Percentiles rank a stretch among this genome's conserved stretches.
Conservation (phyloP, 352 stramenopile species). For the Thalassiosira ordinaria region DNA sequence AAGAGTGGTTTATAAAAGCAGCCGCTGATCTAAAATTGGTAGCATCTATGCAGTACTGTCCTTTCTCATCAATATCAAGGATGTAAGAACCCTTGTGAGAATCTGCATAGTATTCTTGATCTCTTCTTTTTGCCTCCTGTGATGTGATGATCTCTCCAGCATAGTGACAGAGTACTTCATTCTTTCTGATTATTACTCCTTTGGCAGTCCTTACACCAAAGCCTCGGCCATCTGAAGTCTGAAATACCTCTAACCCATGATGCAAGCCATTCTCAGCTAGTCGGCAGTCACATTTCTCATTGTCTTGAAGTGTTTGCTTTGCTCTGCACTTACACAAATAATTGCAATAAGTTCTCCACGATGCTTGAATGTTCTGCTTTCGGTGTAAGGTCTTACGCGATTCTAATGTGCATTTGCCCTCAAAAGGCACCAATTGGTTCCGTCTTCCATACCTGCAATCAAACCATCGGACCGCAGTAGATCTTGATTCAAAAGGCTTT, state of each 20-base stretch:
- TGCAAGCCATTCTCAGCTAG: constrained; percentile 4
- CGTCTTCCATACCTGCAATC: constrained; percentile 6
- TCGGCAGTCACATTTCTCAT: neutral
- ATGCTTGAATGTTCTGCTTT: constrained; percentile 2
- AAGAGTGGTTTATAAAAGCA: constrained; percentile 21
- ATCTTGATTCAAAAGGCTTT: constrained; percentile 16
- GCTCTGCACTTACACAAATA: neutral
- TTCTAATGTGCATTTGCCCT: constrained; percentile 8
- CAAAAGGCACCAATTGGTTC: neutral
- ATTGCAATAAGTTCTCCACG: constrained; percentile 6
- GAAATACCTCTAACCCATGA: constrained; percentile 6
- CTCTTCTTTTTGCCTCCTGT: constrained; percentile 12
- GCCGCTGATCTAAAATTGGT: constrained; percentile 4
- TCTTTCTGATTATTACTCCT: constrained; percentile 16
- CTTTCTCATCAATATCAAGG: constrained; percentile 18
- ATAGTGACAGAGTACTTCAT: constrained; percentile 17
- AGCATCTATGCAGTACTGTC: constrained; percentile 13
- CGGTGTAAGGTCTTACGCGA: constrained; percentile 5
- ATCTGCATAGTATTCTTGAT: constrained; percentile 10
- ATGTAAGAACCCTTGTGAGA: neutral
- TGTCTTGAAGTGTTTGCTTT: neutral
- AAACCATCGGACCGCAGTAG: constrained; percentile 13
- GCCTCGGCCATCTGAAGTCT: constrained; percentile 8
- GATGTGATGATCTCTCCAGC: constrained; percentile 11
- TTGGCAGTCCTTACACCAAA: constrained; percentile 14